These are phyloP conservation scores for Ilyonectria mors-panacis DNA, from an alignment of 2,329 filamentous ascomycete genomes.

Conservation along the genomic window DNA sequence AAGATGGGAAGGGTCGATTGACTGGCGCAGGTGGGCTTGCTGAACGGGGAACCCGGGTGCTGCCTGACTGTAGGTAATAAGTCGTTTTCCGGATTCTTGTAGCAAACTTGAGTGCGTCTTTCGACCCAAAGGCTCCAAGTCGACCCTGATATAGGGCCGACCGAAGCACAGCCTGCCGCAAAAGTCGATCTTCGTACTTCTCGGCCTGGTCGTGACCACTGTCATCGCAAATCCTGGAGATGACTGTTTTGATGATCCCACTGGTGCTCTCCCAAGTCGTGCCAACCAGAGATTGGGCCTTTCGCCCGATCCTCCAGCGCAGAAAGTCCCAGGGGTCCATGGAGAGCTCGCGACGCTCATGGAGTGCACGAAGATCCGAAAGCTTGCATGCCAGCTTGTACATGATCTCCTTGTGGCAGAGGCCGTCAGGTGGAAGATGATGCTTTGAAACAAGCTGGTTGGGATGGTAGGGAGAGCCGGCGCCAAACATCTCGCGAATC, in stretches of 20 bases:
- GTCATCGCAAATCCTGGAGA: slow-evolving; percentile 38
- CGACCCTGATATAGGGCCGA: slow-evolving; percentile 45
- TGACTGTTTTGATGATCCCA: slow-evolving; percentile 29
- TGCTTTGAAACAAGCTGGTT: slow-evolving; percentile 55
- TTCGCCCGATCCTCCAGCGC: slow-evolving; percentile 50
- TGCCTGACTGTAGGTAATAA: neutral
- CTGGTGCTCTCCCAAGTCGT: slow-evolving; percentile 28
- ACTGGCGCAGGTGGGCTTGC: neutral
- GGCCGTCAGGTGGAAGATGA: slow-evolving; percentile 49
- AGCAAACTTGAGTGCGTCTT: slow-evolving; percentile 20
- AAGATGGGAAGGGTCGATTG: neutral
- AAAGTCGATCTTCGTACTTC: slow-evolving; percentile 45
- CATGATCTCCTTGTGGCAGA: slow-evolving; percentile 55
- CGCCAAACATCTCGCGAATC: slow-evolving; percentile 54
- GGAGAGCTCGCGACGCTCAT: slow-evolving; percentile 40
- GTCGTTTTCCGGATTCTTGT: neutral
- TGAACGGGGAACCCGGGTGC: neutral
- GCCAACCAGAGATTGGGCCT: slow-evolving; percentile 28
- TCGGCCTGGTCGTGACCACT: neutral
- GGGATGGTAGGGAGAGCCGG: slow-evolving; percentile 50
- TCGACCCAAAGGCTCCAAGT: slow-evolving; percentile 37
- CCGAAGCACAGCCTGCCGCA: slow-evolving; percentile 49
- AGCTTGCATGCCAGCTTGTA: slow-evolving; percentile 55
- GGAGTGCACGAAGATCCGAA: slow-evolving; percentile 49
- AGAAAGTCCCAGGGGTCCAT: slow-evolving; percentile 59